Conservation (phyloP, 805 yeast genomes). For the Vanderwaltozyma polyspora region DNA sequence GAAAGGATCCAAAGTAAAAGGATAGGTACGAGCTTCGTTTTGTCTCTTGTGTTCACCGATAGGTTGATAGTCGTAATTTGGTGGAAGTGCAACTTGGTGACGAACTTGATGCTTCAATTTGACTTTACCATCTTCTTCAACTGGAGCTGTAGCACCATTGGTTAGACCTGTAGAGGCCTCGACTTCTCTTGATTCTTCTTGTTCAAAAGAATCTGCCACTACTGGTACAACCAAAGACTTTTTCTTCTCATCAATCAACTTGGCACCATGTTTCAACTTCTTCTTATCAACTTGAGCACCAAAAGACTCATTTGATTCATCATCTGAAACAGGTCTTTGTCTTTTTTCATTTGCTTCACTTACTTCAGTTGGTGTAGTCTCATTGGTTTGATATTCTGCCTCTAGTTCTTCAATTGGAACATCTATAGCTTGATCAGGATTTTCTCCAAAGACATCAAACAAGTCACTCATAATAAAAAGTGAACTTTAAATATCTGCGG, state of each 20-base stretch:
- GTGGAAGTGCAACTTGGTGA: conserved; percentile 95
- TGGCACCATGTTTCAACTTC: conserved; percentile 16
- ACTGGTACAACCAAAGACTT: conserved; percentile 50
- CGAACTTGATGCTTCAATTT: conserved; percentile 86
- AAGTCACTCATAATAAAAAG: conserved; percentile 19
- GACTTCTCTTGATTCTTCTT: conserved; percentile 82
- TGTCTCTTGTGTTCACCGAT: conserved; percentile 75
- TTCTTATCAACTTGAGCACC: conserved; percentile 13
- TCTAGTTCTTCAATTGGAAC: conserved; percentile 9
- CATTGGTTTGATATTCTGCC: conserved; percentile 1
- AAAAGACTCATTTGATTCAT: conserved; percentile 4
- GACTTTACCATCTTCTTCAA: conserved; percentile 40
- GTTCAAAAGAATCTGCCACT: conserved; percentile 78
- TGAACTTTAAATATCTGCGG: too few species aligned
- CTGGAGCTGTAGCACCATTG: conserved; percentile 29
- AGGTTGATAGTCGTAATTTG: conserved; percentile 77
- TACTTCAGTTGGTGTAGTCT: neutral
- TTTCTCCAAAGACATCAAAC: conserved; percentile 27
- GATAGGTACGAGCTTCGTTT: conserved; percentile 79
- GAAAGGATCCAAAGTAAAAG: conserved; percentile 90
- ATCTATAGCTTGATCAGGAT: conserved; percentile 13
- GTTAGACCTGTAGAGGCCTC: conserved; percentile 67
- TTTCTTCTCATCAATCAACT: conserved; percentile 29
- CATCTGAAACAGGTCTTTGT: conserved; percentile 8
- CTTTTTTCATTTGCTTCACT: conserved; percentile 10